Evolutionary conservation across 352 stramenopile species (phyloP).

Genomic region (Phytopythium oedochilum): DNA sequence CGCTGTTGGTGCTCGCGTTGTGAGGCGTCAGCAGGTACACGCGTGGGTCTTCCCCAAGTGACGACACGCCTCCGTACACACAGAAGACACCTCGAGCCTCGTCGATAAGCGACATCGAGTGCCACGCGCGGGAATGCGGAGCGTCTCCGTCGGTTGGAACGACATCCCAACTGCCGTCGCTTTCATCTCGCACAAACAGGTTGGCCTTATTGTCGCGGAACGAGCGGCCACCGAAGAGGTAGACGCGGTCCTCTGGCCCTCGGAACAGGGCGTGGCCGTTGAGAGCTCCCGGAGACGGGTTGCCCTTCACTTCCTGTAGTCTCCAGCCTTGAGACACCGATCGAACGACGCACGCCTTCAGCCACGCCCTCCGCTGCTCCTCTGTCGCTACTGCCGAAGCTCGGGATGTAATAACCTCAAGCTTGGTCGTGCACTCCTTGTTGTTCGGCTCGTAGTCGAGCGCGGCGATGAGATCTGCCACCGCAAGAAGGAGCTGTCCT

Average conservation of each 20-base stretch:
- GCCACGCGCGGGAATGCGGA: slow-evolving; percentile 55
- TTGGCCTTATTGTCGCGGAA: slow-evolving; percentile 50
- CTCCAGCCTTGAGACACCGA: slow-evolving; percentile 43
- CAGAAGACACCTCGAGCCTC: slow-evolving; percentile 13
- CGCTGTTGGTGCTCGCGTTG: slow-evolving; percentile 2
- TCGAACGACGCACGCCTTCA: slow-evolving; percentile 25
- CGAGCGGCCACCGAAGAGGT: slow-evolving; percentile 52
- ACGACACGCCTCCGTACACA: slow-evolving; percentile 62
- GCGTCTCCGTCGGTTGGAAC: slow-evolving; percentile 13
- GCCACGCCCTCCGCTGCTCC: slow-evolving; percentile 14
- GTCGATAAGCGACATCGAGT: slow-evolving; percentile 32
- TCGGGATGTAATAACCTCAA: slow-evolving; percentile 26
- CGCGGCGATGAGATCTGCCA: slow-evolving; percentile 37
- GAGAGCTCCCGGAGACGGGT: slow-evolving; percentile 53
- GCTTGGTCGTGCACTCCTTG: slow-evolving; percentile 38
- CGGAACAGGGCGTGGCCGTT: slow-evolving; percentile 63
- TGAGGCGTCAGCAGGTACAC: slow-evolving; percentile 31
- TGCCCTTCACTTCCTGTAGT: slow-evolving; percentile 39
- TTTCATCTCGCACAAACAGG: slow-evolving; percentile 41
- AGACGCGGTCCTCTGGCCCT: slow-evolving; percentile 16
- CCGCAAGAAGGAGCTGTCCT: slow-evolving; percentile 14
- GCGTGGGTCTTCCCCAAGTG: slow-evolving; percentile 38
- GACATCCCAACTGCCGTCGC: slow-evolving; percentile 48
- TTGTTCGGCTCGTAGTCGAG: slow-evolving; percentile 46
- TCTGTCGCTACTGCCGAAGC: background rate